phyloP scores from a whole-genome alignment of 192 early-diverging fungal species.

The Lunasporangiospora selenospora region DNA sequence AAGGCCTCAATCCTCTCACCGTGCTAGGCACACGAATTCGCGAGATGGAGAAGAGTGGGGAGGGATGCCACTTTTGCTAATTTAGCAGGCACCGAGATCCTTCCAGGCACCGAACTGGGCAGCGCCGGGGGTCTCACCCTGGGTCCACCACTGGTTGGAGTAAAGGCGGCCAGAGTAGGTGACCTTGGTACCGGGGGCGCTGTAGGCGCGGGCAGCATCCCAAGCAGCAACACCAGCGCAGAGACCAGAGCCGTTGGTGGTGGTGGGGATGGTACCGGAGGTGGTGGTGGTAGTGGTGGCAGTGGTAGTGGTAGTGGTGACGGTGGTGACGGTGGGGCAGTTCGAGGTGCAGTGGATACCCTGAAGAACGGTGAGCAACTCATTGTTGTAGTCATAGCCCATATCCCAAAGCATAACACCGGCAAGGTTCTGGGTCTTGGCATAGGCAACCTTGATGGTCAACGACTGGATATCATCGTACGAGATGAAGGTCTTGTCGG shows the following conservation, averaged over 20 bases:
- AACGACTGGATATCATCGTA: conserved; percentile 81
- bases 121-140: conserved; percentile 22
- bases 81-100: conserved; percentile 46
- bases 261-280: conserved; percentile 9
- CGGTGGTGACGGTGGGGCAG: conserved; percentile 31
- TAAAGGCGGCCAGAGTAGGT: conserved; percentile 33
- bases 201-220: conserved; percentile 20
- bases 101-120: conserved; percentile 39
- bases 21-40: too few species aligned
- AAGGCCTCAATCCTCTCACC: too few species aligned
- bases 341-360: conserved; percentile 38
- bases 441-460: conserved; percentile 65
- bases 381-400: conserved; percentile 43
- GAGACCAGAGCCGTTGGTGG: background rate
- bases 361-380: conserved; percentile 48
- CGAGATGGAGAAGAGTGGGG: background rate
- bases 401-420: conserved; percentile 75
- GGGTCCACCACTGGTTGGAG: conserved; percentile 48
- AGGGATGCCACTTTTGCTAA: background rate
- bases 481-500: conserved; percentile 70
- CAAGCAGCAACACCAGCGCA: conserved; percentile 41
- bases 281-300: background rate
- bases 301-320: background rate
- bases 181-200: conserved; percentile 30
- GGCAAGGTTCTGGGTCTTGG: conserved; percentile 53